Conservation (phyloP, 257 asterid species). For the Gentiana macrophylla region DNA sequence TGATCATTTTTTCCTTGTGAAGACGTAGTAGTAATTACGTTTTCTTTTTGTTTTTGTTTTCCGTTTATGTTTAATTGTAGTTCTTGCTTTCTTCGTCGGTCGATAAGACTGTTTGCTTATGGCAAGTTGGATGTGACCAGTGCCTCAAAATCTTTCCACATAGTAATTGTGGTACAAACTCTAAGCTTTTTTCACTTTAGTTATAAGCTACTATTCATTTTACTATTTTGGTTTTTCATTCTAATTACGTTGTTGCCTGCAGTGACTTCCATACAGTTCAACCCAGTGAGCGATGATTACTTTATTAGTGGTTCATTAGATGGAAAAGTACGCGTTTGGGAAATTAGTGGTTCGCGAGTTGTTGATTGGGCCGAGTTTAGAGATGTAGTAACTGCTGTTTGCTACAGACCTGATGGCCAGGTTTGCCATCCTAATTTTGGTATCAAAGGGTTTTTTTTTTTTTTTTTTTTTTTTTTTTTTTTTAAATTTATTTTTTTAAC, state of each 20-base stretch:
- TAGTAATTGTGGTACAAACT: slow-evolving; percentile 53
- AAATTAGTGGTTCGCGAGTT: slow-evolving; percentile 57
- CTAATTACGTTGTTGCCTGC: slow-evolving; percentile 10
- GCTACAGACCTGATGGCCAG: slow-evolving; percentile 74
- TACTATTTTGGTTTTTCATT: slow-evolving; percentile 6
- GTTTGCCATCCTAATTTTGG: slow-evolving; percentile 18
- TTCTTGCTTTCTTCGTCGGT: slow-evolving; percentile 71
- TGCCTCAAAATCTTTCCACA: slow-evolving; percentile 67
- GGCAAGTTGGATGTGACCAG: slow-evolving; percentile 67
- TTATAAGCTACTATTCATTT: not conserved
- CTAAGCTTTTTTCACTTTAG: slow-evolving; percentile 1
- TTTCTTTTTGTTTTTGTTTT: not conserved
- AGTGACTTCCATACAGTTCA: slow-evolving; percentile 85
- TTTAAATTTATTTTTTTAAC: slow-evolving; percentile 3
- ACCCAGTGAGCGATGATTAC: slow-evolving; percentile 60
- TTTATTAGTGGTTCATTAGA: slow-evolving; percentile 86
- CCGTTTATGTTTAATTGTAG: slow-evolving; percentile 26
- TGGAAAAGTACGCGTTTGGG: slow-evolving; percentile 82
- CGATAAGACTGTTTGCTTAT: slow-evolving; percentile 82
- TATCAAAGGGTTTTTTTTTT: not conserved
- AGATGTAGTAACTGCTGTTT: slow-evolving; percentile 74
- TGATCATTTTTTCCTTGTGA: not conserved
- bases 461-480: not conserved
- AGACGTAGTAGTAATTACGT: slow-evolving; percentile 4
- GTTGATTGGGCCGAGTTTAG: slow-evolving; percentile 69